phyloP scores from a whole-genome alignment of 768 basidiomycete species.

The Macrolepiota albuminosa region DNA sequence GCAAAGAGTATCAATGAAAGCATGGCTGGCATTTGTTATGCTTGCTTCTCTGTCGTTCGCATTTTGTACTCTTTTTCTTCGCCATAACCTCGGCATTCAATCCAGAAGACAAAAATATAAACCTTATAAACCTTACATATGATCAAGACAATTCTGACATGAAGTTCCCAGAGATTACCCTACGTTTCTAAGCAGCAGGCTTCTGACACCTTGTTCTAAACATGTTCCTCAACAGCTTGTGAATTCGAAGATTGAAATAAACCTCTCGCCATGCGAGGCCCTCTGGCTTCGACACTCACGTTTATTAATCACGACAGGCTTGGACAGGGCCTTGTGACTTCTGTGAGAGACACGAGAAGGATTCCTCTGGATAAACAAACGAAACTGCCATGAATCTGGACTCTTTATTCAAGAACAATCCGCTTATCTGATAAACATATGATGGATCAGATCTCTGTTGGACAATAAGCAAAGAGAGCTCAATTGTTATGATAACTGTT shows the following conservation, averaged over 20 bases:
- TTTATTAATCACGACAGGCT: neutral
- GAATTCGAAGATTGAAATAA: neutral
- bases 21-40: conserved; percentile 11
- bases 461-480: neutral
- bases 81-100: conserved; percentile 14
- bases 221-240: neutral
- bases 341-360: neutral
- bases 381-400: too few species aligned
- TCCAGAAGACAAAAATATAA: neutral
- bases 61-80: conserved; percentile 10
- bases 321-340: neutral
- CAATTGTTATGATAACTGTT: neutral
- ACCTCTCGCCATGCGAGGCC: neutral
- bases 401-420: too few species aligned
- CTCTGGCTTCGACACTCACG: neutral
- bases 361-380: too few species aligned
- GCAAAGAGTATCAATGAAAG: conserved; percentile 19
- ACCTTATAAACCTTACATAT: neutral
- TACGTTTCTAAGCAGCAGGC: neutral
- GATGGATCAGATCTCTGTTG: neutral
- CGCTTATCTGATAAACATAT: too few species aligned
- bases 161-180: conserved; percentile 10
- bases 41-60: neutral
- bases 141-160: conserved; percentile 4
- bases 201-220: neutral